Conservation (phyloP, 129 eudicot species). For the Calendula officinalis region DNA sequence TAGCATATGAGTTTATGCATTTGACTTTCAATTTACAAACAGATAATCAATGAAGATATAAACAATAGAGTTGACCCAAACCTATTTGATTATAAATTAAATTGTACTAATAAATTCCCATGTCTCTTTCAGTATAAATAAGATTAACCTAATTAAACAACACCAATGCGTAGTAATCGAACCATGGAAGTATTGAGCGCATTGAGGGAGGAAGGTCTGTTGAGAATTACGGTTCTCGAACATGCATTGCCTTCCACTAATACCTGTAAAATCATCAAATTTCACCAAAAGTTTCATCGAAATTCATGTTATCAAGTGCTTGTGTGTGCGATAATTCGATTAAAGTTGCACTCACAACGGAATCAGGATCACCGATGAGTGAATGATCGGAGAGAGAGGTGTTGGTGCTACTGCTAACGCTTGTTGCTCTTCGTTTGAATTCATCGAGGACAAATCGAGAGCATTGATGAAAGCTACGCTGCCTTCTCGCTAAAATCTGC, state of each 20-base stretch:
- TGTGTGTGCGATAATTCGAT: not conserved
- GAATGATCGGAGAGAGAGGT: constrained; percentile 1
- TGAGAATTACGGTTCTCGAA: constrained; percentile 60
- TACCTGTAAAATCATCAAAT: constrained; percentile 29
- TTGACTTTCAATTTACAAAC: too few species aligned
- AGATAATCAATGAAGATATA: too few species aligned
- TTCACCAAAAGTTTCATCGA: not conserved
- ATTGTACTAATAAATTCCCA: too few species aligned
- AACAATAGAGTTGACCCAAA: too few species aligned
- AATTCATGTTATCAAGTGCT: not conserved
- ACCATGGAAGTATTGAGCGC: constrained; percentile 54
- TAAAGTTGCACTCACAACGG: constrained; percentile 19
- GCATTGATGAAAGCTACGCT: not conserved
- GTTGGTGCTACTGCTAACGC: constrained; percentile 8
- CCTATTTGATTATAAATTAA: too few species aligned
- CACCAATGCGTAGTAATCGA: not conserved
- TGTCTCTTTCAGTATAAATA: too few species aligned
- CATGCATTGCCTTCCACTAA: constrained; percentile 51
- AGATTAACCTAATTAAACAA: too few species aligned
- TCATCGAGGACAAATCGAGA: constrained; percentile 10
- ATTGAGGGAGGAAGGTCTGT: constrained; percentile 60
- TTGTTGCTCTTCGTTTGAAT: constrained; percentile 13
- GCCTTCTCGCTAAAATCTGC: constrained; percentile 20
- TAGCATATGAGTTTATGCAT: too few species aligned
- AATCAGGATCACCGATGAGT: constrained; percentile 16